phyloP scores from a whole-genome alignment of 768 basidiomycete species.

The Podaxis carcinomalis region DNA sequence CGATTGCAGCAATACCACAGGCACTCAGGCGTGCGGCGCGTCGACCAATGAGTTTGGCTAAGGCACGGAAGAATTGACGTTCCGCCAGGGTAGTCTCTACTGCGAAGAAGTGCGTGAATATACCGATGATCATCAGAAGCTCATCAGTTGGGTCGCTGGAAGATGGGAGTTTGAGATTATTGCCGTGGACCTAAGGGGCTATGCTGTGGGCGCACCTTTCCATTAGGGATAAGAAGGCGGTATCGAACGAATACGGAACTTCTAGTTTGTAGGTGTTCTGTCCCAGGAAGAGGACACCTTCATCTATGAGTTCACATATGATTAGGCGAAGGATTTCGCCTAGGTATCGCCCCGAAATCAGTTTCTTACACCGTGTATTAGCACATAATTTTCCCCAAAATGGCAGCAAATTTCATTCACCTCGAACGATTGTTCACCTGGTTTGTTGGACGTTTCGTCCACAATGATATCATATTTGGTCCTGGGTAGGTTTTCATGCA shows the following conservation, averaged over 20 bases:
- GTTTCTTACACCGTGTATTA: slow-evolving; percentile 56
- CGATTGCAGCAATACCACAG: slow-evolving; percentile 96
- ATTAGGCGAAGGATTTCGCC: slow-evolving; percentile 96
- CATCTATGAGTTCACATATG: slow-evolving; percentile 92
- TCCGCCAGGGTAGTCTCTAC: slow-evolving; percentile 95
- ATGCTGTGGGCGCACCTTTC: slow-evolving; percentile 56
- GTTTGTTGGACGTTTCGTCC: slow-evolving; percentile 94
- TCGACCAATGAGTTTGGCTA: slow-evolving; percentile 84
- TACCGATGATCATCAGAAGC: slow-evolving; percentile 92
- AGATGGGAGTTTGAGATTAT: not conserved
- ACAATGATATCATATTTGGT: slow-evolving; percentile 93
- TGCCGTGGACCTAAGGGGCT: not conserved
- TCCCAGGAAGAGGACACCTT: slow-evolving; percentile 95
- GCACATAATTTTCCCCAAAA: not conserved
- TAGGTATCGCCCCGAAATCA: slow-evolving; percentile 92
- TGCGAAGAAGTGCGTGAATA: slow-evolving; percentile 96
- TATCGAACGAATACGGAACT: slow-evolving; percentile 89
- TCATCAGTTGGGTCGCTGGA: slow-evolving; percentile 92
- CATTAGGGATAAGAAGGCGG: slow-evolving; percentile 95
- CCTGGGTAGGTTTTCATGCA: slow-evolving; percentile 90
- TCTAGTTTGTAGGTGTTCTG: slow-evolving; percentile 99
- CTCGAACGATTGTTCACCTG: slow-evolving; percentile 92
- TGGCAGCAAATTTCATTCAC: slow-evolving; percentile 29
- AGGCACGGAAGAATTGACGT: slow-evolving; percentile 93
- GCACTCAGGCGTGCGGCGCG: slow-evolving; percentile 89